Conservation (phyloP, 2,329 filamentous ascomycete genomes). For the Pyricularia grisea region DNA sequence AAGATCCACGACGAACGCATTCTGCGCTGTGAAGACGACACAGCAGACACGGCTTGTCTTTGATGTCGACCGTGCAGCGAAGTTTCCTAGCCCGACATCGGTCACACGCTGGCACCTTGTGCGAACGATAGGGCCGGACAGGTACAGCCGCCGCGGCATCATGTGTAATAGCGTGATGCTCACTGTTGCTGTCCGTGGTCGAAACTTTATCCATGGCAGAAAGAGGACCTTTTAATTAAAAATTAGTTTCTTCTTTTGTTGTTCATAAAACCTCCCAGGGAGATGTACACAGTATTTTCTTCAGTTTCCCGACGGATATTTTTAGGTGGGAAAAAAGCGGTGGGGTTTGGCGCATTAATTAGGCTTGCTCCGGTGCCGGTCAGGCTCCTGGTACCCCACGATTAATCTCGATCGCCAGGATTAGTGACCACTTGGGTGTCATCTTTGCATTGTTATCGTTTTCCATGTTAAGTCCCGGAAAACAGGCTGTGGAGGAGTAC, state of each 20-base stretch:
- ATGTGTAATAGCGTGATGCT: not conserved
- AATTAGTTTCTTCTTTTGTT: not conserved
- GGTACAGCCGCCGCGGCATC: constrained; percentile 1
- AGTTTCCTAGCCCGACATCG: constrained; percentile 52
- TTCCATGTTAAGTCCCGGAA: not conserved
- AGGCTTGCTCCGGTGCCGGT: not conserved
- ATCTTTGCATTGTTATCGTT: not conserved
- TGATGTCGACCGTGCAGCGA: constrained; percentile 47
- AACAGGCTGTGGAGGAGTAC: not conserved
- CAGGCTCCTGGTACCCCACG: not conserved
- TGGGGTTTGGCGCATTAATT: not conserved
- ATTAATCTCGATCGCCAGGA: not conserved
- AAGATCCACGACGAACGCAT: constrained; percentile 25
- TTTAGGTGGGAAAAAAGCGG: not conserved
- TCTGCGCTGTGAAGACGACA: constrained; percentile 49
- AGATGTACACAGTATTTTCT: not conserved
- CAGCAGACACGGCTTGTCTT: constrained; percentile 42
- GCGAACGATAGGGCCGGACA: constrained; percentile 47
- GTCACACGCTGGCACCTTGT: constrained; percentile 50
- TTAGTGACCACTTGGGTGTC: not conserved
- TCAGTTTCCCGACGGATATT: not conserved
- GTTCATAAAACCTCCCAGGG: not conserved
- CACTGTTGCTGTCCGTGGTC: not conserved
- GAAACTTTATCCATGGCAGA: not conserved
- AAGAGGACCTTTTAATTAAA: not conserved